These are phyloP conservation scores for Nidularia sp. DNA, from an alignment of 768 basidiomycete genomes.

Conservation along the genomic window DNA sequence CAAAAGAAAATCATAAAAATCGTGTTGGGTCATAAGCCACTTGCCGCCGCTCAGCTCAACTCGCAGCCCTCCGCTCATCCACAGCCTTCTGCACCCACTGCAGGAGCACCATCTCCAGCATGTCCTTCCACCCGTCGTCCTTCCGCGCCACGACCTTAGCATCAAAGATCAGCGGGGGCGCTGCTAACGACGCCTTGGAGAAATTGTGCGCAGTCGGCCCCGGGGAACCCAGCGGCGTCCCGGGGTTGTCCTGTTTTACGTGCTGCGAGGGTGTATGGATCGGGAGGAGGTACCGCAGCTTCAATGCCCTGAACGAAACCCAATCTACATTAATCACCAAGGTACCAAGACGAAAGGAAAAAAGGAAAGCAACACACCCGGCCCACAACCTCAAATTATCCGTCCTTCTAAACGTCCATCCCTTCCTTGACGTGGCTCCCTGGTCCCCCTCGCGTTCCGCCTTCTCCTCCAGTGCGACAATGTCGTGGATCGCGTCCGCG, in stretches of 20 bases:
- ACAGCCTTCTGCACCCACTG: constrained; percentile 69
- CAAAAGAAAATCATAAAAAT: background rate
- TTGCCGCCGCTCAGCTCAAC: constrained; percentile 4
- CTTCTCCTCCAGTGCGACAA: constrained; percentile 59
- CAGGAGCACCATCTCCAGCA: constrained; percentile 62
- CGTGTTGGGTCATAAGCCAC: background rate
- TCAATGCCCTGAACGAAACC: constrained; percentile 57
- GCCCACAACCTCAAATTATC: constrained; percentile 86
- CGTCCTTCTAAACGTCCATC: constrained; percentile 82
- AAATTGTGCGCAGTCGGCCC: constrained; percentile 24
- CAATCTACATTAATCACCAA: background rate
- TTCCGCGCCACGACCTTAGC: constrained; percentile 66
- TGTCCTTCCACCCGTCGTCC: constrained; percentile 77
- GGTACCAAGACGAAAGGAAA: background rate
- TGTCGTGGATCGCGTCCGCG: constrained; percentile 74
- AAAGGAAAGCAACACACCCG: constrained; percentile 49
- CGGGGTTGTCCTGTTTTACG: constrained; percentile 5
- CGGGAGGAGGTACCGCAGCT: constrained; percentile 75
- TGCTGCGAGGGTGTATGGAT: constrained; percentile 49
- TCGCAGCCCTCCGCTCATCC: constrained; percentile 51
- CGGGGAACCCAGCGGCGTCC: constrained; percentile 23
- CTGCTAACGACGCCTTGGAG: constrained; percentile 8
- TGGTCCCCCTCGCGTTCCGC: constrained; percentile 28
- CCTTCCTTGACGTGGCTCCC: constrained; percentile 42
- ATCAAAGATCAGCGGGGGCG: constrained; percentile 63